Base-by-base conservation (phyloP, 768 basidiomycete genomes). In the Candolleomyces eurysporus region DNA sequence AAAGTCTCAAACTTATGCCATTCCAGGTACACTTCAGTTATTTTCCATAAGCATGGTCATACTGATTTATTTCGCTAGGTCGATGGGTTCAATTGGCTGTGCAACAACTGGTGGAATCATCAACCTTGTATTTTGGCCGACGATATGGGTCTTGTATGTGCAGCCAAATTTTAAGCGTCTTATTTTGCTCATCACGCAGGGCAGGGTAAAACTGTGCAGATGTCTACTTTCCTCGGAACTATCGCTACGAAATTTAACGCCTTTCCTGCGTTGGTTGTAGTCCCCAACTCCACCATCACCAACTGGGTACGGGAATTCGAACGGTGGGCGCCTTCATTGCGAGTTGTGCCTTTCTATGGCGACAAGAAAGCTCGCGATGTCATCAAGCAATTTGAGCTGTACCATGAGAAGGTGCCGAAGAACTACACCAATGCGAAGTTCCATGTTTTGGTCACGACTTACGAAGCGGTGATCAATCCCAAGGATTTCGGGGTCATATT, bases 271-370 rank as follows among this genome's bases (percentile, higher is more conserved):
- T 82, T 99, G 14, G 87, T 99, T 11, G 88, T 97, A 5, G 97
- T 98, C 5, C 97, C 97, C 0, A 97, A 99, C 70, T 96, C 95
- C 13, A 97, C 96, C 0, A 90, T 98, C 64, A 89, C 89, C 5
- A 97, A 94, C 66, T 97, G 96, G 96, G 85, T 96, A 14, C 82
- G 97, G 39, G 97, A 99, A 71, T 94, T 98, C 64, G 89, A 92
- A 67, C 85, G 89, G 61, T 94, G 92, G 84, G 89, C 91, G 0
- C 92, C 92, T 0, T 73, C 76, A 45, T 78, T 88, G 8, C 70
- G 82, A n/a, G 94, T 92, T 48, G 92, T 95, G 22, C 91, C 94
- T 0, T 96, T 88, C 72, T 87, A 88, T 65, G 91, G 92, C n/a
- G 91, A 91, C 67, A 82, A 84, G 40, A 87, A 86, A 66, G 81